phyloP scores from a whole-genome alignment of 2,329 filamentous ascomycete genomes.

The Aspergillus vadensis region DNA sequence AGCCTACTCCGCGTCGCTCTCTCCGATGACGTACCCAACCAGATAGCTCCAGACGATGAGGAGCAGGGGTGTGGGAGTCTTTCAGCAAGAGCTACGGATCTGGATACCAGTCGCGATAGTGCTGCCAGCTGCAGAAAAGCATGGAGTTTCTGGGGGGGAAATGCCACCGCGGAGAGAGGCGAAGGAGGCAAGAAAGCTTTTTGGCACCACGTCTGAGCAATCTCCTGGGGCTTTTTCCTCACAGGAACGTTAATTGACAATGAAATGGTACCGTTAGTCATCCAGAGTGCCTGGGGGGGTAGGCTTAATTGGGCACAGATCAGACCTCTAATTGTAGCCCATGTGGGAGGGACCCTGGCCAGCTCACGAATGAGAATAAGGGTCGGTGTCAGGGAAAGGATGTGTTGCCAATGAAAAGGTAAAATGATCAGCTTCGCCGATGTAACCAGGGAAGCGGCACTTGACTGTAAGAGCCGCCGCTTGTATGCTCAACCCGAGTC shows the following conservation, averaged over 20 bases:
- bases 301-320: too few species aligned
- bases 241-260: too few species aligned
- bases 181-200: neutral
- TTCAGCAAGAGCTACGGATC: neutral
- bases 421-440: too few species aligned
- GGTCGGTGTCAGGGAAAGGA: too few species aligned
- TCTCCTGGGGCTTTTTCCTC: too few species aligned
- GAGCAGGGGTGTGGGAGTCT: conserved; percentile 46
- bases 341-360: too few species aligned
- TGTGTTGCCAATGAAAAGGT: too few species aligned
- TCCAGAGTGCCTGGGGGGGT: neutral
- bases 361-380: too few species aligned
- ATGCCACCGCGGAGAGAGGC: neutral
- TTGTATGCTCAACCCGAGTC: too few species aligned
- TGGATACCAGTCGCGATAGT: neutral
- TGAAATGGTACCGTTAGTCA: neutral
- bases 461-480: too few species aligned
- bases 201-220: neutral
- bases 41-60: conserved; percentile 38
- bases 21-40: neutral
- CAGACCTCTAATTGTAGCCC: too few species aligned
- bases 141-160: neutral
- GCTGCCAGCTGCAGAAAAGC: neutral
- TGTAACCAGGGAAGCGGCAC: too few species aligned
- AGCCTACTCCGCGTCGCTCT: neutral